Conservation (phyloP, 1,284 basidiomycete genomes). For the Ceratobasidium theobromae region DNA sequence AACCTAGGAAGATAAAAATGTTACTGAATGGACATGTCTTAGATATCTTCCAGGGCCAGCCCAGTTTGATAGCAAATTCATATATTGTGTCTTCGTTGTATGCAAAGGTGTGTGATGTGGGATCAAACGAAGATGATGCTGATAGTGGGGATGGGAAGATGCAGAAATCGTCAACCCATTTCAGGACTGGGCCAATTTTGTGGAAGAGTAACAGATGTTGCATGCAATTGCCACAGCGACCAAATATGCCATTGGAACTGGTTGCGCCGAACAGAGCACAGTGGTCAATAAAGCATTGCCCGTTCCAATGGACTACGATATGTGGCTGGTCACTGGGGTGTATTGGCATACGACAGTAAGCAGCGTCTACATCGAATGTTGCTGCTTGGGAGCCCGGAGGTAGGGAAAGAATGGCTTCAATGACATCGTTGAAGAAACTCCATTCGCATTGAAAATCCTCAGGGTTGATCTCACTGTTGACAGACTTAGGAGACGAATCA, state of each 20-base stretch:
- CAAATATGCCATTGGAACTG: conserved; percentile 47
- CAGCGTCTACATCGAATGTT: conserved; percentile 46
- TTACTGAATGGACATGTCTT: conserved; percentile 40
- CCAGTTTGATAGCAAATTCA: conserved; percentile 38
- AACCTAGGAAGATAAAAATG: conserved; percentile 45
- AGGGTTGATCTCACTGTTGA: conserved; percentile 38
- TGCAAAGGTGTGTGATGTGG: conserved; percentile 3
- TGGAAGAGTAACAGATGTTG: conserved; percentile 41
- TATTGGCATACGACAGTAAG: conserved; percentile 46
- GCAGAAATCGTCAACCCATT: conserved; percentile 52
- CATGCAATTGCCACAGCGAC: conserved; percentile 46
- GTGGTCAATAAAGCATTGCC: conserved; percentile 43
- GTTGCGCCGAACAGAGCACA: conserved; percentile 44
- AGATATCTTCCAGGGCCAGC: conserved; percentile 44
- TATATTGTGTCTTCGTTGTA: conserved; percentile 39
- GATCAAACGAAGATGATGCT: conserved; percentile 38
- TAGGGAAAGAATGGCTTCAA: neutral
- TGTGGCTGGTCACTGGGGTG: conserved; percentile 42
- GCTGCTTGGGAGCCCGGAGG: conserved; percentile 42
- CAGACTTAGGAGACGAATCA: neutral
- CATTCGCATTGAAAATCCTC: conserved; percentile 45
- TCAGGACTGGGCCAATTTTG: conserved; percentile 40
- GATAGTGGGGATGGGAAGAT: conserved; percentile 38
- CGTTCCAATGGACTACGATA: conserved; percentile 42
- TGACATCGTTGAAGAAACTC: conserved; percentile 40